Percentiles rank a stretch among this genome's conserved stretches.
Evolutionary conservation across 129 eudicot genomes (phyloP).

Genomic region (Smallanthus sonchifolius): DNA sequence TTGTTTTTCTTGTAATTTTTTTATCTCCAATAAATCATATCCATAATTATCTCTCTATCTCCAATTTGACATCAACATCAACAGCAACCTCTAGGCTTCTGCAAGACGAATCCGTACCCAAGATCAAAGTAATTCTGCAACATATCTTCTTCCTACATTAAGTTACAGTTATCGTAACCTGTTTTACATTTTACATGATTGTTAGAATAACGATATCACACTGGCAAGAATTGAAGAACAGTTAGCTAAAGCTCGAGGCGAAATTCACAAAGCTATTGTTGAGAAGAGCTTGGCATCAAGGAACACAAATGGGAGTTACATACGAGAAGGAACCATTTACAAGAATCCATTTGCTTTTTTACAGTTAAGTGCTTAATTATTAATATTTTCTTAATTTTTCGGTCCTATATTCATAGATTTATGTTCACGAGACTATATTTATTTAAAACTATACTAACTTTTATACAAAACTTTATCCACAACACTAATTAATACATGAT

Average conservation of each 20-base stretch:
- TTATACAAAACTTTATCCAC: too few relatives aligned
- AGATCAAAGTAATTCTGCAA: slow-evolving; percentile 7
- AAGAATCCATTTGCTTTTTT: slow-evolving; percentile 23
- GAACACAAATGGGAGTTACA: not conserved
- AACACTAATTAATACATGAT: too few relatives aligned
- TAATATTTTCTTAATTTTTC: not conserved
- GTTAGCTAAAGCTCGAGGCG: slow-evolving; percentile 21
- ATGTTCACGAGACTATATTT: too few relatives aligned
- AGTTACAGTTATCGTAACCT: too few relatives aligned
- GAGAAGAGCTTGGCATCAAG: slow-evolving; percentile 15
- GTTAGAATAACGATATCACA: slow-evolving; percentile 3
- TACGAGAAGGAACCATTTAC: slow-evolving; percentile 14
- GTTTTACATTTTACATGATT: too few relatives aligned
- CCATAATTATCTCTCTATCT: not conserved
- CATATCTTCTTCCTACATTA: not conserved
- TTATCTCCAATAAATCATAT: slow-evolving; percentile 6
- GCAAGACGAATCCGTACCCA: slow-evolving; percentile 18
- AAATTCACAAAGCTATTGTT: slow-evolving; percentile 20
- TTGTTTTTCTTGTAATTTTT: slow-evolving; percentile 6
- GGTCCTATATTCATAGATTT: too few relatives aligned
- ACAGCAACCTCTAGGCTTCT: slow-evolving; percentile 13
- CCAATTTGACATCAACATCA: not conserved
- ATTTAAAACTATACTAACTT: too few relatives aligned
- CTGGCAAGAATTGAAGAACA: slow-evolving; percentile 24
- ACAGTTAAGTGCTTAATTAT: slow-evolving; percentile 13